Percentiles rank a stretch among this genome's conserved stretches.
Conservation (phyloP, 2,329 filamentous ascomycete species). For the Apiospora marii region DNA sequence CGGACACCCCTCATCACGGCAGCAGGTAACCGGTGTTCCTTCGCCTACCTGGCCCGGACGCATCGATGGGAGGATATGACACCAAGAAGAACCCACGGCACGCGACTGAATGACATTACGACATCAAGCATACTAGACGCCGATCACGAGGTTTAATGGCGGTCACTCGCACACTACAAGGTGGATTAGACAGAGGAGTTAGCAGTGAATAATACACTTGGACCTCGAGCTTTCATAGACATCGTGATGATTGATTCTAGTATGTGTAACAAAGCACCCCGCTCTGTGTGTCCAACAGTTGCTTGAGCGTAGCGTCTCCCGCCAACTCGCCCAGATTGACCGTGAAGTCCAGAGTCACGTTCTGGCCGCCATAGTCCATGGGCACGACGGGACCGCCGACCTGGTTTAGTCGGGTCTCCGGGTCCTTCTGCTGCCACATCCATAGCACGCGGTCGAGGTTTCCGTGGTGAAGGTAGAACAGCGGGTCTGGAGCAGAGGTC, state of each 20-base stretch:
- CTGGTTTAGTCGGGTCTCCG: not conserved
- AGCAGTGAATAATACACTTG: not conserved
- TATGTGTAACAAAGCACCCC: slow-evolving; percentile 23
- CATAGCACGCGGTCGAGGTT: slow-evolving; percentile 6
- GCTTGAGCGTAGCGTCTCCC: slow-evolving; percentile 20
- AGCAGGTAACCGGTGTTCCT: no score
- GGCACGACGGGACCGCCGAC: slow-evolving; percentile 24
- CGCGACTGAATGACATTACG: no score
- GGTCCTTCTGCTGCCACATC: slow-evolving; percentile 17
- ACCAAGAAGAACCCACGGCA: no score
- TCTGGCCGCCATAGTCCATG: slow-evolving; percentile 24
- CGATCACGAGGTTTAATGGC: no score
- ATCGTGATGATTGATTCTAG: not conserved
- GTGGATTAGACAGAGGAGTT: no score
- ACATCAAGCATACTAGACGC: no score
- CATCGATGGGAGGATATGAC: no score
- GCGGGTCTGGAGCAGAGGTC: not conserved
- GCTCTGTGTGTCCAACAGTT: slow-evolving; percentile 18
- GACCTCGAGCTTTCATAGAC: not conserved
- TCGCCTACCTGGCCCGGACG: no score
- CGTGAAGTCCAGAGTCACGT: slow-evolving; percentile 24
- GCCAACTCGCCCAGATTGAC: slow-evolving; percentile 22
- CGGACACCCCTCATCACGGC: no score
- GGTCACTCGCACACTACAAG: not conserved
- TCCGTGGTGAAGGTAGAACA: slow-evolving; percentile 3